Evolutionary conservation across 2,329 filamentous ascomycete species (phyloP).

Genomic region (Cercospora citrullina): DNA sequence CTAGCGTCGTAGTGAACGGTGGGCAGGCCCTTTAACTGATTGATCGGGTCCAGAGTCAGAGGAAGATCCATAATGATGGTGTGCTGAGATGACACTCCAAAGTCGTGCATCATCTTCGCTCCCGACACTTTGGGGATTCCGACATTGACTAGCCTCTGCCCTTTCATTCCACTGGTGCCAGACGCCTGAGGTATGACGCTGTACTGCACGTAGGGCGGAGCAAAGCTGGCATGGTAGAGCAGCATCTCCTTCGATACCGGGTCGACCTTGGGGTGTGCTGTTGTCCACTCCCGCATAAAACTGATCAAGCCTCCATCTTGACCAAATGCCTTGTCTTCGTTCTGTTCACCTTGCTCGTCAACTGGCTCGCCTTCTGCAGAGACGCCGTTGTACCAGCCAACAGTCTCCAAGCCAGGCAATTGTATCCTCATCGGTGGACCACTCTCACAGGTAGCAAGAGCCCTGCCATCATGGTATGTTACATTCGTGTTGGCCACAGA

Average conservation of each 20-base stretch:
- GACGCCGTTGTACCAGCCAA: constrained; percentile 69
- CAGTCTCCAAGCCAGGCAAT: constrained; percentile 64
- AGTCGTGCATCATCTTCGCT: constrained; percentile 76
- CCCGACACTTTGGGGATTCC: constrained; percentile 62
- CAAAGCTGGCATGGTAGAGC: constrained; percentile 66
- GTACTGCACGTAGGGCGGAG: constrained; percentile 67
- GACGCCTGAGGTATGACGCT: constrained; percentile 53
- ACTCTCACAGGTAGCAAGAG: constrained; percentile 69
- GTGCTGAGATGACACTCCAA: constrained; percentile 63
- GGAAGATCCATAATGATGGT: constrained; percentile 71
- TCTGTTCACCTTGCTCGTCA: constrained; percentile 18
- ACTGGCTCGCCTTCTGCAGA: constrained; percentile 55
- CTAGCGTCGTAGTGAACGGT: constrained; percentile 61
- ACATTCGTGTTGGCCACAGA: constrained; percentile 70
- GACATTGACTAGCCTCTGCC: constrained; percentile 48
- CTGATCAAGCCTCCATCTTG: constrained; percentile 51
- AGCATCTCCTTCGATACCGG: constrained; percentile 64
- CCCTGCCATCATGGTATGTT: constrained; percentile 67
- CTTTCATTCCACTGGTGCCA: not conserved
- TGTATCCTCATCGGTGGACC: constrained; percentile 67
- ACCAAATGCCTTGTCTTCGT: constrained; percentile 28
- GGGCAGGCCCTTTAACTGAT: constrained; percentile 57
- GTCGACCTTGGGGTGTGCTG: constrained; percentile 68
- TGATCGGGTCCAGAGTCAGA: constrained; percentile 63
- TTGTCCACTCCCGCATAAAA: constrained; percentile 71